Base-by-base conservation (phyloP, 768 basidiomycete genomes). In the Boletus rubescentipes region DNA sequence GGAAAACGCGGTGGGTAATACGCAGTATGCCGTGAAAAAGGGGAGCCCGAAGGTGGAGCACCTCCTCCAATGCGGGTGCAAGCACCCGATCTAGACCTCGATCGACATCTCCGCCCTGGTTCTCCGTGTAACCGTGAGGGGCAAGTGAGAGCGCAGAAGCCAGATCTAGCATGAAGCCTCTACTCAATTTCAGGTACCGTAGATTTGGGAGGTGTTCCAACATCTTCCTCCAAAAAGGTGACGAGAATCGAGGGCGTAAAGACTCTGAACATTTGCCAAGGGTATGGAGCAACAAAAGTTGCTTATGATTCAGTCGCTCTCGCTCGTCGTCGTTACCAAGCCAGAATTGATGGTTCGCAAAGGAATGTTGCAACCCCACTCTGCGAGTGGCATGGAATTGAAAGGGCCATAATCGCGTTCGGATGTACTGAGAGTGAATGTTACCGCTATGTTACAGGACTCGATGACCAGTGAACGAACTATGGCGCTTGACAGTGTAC, bases 211-310 rank as follows among this genome's bases (percentile, higher is more conserved):
- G 44, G 14, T n/a, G 16, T 11, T 34, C 34, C 9, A 63, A 29
- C 3, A 29, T 32, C 8, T 26, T 26, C 20, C 21, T 59, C 57
- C 51, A 63, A 37, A 63, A 49, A 3, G 18, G 12, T 2, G n/a
- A 15, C 2, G 36, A 38, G 34, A 34, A 31, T 18, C 39, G 21
- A 8, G 46, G 26, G 39, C n/a, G 12, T 47, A 41, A 20, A 54
- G 18, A 32, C 26, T 46, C 18, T 40, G 32, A 14, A 61, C 4
- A n/a, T 55, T 16, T 12, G 38, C 32, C 20, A 50, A 16, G 26
- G 54, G 34, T 0, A 53, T n/a, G 26, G 14, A 39, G 29, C 39
- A 46, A 41, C 39, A 56, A 9, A 56, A 18, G 9, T 14, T 10
- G 6, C 38, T 20, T 20, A 39, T 23, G 16, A 53, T 40, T 34